Percentiles rank a stretch among this genome's conserved stretches.
phyloP scores from a whole-genome alignment of 331 rosid genomes.

The Phaseolus coccineus region DNA sequence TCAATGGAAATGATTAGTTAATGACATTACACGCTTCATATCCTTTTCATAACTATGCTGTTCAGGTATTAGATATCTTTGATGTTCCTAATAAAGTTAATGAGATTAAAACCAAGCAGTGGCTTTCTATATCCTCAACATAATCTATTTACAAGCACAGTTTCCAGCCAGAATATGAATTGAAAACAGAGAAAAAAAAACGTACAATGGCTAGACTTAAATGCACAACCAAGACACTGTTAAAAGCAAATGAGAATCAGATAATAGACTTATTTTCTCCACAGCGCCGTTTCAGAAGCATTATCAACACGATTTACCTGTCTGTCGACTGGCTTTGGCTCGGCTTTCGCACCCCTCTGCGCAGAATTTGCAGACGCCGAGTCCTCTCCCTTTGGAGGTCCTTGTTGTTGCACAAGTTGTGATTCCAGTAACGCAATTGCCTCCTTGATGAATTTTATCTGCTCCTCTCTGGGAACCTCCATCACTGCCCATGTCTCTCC shows the following conservation, averaged over 20 bases:
- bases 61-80: constrained; percentile 6
- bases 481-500: constrained; percentile 88
- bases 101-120: not conserved
- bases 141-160: constrained; percentile 4
- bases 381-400: constrained; percentile 47
- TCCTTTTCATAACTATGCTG: constrained; percentile 27
- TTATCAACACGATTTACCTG: constrained; percentile 58
- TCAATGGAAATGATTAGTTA: not conserved
- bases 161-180: constrained; percentile 35
- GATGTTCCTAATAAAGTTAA: constrained; percentile 23
- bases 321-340: constrained; percentile 56
- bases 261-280: constrained; percentile 7
- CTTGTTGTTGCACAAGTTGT: constrained; percentile 48
- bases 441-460: constrained; percentile 51
- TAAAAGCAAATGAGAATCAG: constrained; percentile 12
- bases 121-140: not conserved
- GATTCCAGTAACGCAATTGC: constrained; percentile 64
- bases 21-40: not conserved
- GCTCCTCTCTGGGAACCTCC: constrained; percentile 70
- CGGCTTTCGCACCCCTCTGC: constrained; percentile 24
- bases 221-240: constrained; percentile 16
- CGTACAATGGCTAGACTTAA: constrained; percentile 8
- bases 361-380: constrained; percentile 40
- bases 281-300: not conserved
- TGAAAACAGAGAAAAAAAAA: constrained; percentile 15